Conservation (phyloP, 164 flowering plant genomes). For the Vitis riparia region DNA sequence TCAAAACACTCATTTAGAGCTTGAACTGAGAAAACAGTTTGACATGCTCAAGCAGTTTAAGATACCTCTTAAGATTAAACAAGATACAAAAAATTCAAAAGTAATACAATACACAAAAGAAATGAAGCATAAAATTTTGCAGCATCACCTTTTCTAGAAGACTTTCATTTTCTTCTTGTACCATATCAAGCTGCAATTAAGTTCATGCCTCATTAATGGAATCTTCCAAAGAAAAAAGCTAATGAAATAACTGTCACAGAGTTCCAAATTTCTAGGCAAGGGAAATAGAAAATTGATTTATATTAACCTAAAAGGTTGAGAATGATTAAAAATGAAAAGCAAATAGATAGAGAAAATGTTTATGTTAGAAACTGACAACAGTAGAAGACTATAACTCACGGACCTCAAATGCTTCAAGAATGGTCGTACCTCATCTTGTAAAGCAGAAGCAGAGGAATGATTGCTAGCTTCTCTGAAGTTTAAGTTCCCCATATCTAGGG, state of each 20-base stretch:
- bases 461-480: constrained; percentile 39
- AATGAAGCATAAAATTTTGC: neutral
- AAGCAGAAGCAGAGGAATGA: constrained; percentile 52
- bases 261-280: neutral
- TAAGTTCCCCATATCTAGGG: constrained; percentile 63
- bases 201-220: constrained; percentile 10
- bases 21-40: neutral
- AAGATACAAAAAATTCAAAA: neutral
- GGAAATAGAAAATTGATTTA: neutral
- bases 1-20: neutral
- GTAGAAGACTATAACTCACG: neutral
- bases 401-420: neutral
- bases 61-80: neutral
- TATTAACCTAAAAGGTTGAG: neutral
- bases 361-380: neutral
- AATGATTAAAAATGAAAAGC: neutral
- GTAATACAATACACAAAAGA: neutral
- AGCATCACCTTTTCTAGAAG: constrained; percentile 71
- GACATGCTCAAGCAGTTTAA: neutral
- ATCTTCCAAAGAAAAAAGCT: neutral
- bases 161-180: constrained; percentile 89
- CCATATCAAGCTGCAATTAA: constrained; percentile 78
- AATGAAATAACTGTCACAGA: neutral
- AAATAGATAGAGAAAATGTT: neutral
- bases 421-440: constrained; percentile 78